phyloP scores from a whole-genome alignment of 2,329 filamentous ascomycete species.

The Diaporthe caulivora region DNA sequence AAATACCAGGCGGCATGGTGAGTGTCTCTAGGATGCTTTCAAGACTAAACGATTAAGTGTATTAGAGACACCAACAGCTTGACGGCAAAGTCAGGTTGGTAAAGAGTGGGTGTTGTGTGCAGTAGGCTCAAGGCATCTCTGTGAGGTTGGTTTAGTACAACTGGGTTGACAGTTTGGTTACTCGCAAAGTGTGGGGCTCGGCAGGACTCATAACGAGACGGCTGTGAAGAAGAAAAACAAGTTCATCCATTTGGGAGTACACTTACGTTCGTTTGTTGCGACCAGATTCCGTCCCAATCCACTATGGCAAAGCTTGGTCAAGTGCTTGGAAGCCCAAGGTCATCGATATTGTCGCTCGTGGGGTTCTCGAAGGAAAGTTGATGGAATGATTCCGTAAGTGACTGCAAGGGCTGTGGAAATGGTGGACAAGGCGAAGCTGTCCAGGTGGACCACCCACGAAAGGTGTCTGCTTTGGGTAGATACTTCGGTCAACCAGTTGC shows the following conservation, averaged over 20 bases:
- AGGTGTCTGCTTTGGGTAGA: not conserved
- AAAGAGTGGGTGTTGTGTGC: not conserved
- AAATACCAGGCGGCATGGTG: conserved; percentile 1
- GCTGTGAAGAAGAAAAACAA: not conserved
- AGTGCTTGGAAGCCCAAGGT: not conserved
- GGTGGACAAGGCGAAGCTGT: not conserved
- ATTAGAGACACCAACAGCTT: not conserved
- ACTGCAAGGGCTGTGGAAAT: not conserved
- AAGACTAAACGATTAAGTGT: not conserved
- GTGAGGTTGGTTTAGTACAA: not conserved
- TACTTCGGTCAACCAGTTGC: no score
- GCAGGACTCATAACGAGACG: not conserved
- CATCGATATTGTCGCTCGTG: not conserved
- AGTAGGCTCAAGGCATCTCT: not conserved
- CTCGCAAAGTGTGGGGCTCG: not conserved
- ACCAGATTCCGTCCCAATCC: not conserved
- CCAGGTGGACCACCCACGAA: not conserved
- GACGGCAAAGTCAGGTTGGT: not conserved
- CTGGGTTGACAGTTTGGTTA: not conserved
- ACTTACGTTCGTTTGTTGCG: not conserved
- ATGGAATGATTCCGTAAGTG: not conserved
- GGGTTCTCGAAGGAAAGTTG: not conserved
- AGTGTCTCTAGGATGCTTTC: not conserved
- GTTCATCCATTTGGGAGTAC: not conserved
- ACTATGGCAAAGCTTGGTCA: not conserved